Evolutionary conservation across 2,329 filamentous ascomycete species (phyloP).

Genomic region (Diplodia scrobiculata): DNA sequence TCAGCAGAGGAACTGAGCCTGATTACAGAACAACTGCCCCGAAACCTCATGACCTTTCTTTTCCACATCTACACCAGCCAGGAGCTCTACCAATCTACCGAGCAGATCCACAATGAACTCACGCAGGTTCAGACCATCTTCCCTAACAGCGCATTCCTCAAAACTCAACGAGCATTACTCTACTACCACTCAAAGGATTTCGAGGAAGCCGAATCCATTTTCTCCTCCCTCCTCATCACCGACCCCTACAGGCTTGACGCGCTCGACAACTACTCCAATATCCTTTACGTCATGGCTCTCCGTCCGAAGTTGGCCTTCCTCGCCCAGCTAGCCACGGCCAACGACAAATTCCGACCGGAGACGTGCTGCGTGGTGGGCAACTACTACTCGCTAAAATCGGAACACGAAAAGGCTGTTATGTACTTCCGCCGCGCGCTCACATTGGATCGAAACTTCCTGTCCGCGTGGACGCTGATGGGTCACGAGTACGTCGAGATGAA

Average conservation of each 20-base stretch:
- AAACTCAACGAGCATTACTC: conserved; percentile 84
- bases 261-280: conserved; percentile 95
- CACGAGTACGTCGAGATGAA: conserved; percentile 99
- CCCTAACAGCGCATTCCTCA: conserved; percentile 81
- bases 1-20: conserved; percentile 80
- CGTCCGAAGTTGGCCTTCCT: conserved; percentile 89
- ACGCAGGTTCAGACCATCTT: conserved; percentile 81
- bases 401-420: conserved; percentile 97
- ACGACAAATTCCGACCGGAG: conserved; percentile 95
- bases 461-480: conserved; percentile 97
- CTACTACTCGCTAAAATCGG: conserved; percentile 90
- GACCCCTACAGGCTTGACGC: conserved; percentile 76
- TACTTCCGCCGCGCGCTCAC: conserved; percentile 94
- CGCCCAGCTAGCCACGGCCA: conserved; percentile 80
- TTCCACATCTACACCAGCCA: conserved; percentile 90
- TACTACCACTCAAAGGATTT: conserved; percentile 87
- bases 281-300: conserved; percentile 87
- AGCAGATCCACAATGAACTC: conserved; percentile 71
- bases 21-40: conserved; percentile 72
- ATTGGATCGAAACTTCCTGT: conserved; percentile 84
- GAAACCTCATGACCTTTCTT: conserved; percentile 89
- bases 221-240: conserved; percentile 69
- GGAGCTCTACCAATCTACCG: conserved; percentile 84
- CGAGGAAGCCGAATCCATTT: conserved; percentile 64
- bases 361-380: conserved; percentile 97